phyloP scores from a whole-genome alignment of 352 stramenopile genomes.

The Thraustochytrium sp. region DNA sequence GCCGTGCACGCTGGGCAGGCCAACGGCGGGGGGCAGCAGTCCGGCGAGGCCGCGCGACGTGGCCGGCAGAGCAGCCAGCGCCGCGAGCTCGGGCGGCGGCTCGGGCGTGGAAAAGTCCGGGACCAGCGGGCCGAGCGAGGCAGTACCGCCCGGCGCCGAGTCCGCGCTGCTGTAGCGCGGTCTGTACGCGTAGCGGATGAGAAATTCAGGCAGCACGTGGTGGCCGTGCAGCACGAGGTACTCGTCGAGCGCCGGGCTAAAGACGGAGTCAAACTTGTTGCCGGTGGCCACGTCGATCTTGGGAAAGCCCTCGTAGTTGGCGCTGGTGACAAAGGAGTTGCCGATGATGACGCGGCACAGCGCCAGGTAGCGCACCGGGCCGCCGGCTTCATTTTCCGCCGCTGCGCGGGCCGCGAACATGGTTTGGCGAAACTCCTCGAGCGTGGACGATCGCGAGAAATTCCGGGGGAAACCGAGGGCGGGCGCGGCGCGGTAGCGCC shows the following conservation, averaged over 20 bases:
- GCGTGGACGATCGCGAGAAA: conserved; percentile 67
- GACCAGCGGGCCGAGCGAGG: not conserved
- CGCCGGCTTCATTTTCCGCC: not conserved
- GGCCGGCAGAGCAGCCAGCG: not conserved
- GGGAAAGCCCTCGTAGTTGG: conserved; percentile 46
- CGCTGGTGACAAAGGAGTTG: conserved; percentile 41
- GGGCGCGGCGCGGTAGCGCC: conserved; percentile 8
- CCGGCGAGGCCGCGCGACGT: not conserved
- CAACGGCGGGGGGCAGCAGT: not conserved
- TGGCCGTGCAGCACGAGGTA: conserved; percentile 63
- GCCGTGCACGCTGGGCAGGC: not conserved
- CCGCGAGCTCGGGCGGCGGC: not conserved
- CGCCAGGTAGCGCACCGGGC: conserved; percentile 55
- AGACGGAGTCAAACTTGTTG: conserved; percentile 52
- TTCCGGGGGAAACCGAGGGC: conserved; percentile 56
- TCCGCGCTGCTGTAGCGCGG: not conserved
- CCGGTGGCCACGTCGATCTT: conserved; percentile 50
- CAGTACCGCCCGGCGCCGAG: not conserved
- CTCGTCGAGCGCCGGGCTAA: conserved; percentile 57
- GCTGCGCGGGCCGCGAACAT: not conserved
- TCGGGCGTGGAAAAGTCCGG: not conserved
- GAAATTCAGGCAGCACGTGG: conserved; percentile 66
- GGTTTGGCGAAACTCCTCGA: conserved; percentile 52
- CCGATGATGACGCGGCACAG: conserved; percentile 65
- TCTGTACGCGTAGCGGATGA: conserved; percentile 51